phyloP scores from a whole-genome alignment of 345 rosid species.

The Eucalyptus pauciflora region DNA sequence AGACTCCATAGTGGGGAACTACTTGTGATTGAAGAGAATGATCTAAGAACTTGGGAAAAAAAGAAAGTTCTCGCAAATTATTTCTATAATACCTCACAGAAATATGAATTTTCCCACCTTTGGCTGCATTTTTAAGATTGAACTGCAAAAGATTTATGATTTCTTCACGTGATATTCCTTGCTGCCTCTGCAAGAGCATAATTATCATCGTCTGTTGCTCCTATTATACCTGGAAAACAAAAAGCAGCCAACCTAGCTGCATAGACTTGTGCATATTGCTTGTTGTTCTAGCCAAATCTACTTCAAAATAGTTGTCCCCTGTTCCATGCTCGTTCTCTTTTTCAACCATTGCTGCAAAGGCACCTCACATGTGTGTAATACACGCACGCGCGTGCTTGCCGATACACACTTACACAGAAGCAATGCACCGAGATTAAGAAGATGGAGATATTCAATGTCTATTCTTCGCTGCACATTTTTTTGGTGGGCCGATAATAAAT shows the following conservation, averaged over 20 bases:
- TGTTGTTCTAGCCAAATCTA: background rate
- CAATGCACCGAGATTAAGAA: background rate
- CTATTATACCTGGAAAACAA: background rate
- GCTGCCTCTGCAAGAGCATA: background rate
- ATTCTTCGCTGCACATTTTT: background rate
- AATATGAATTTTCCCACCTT: background rate
- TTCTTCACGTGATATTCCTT: background rate
- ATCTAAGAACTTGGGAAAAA: background rate
- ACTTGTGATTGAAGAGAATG: background rate
- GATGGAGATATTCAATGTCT: background rate
- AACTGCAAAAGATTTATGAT: background rate
- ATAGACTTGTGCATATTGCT: background rate
- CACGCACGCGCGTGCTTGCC: fast-evolving
- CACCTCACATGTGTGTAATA: background rate
- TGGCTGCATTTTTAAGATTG: background rate
- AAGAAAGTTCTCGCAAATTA: background rate
- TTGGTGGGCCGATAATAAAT: background rate
- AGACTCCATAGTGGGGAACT: background rate
- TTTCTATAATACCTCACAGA: background rate
- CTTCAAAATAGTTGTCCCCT: background rate
- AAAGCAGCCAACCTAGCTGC: background rate
- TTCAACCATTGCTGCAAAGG: background rate
- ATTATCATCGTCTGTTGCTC: background rate
- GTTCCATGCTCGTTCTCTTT: background rate
- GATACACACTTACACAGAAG: background rate